phyloP scores from a whole-genome alignment of 2,329 filamentous ascomycete genomes.

The Colletotrichum trifolii region DNA sequence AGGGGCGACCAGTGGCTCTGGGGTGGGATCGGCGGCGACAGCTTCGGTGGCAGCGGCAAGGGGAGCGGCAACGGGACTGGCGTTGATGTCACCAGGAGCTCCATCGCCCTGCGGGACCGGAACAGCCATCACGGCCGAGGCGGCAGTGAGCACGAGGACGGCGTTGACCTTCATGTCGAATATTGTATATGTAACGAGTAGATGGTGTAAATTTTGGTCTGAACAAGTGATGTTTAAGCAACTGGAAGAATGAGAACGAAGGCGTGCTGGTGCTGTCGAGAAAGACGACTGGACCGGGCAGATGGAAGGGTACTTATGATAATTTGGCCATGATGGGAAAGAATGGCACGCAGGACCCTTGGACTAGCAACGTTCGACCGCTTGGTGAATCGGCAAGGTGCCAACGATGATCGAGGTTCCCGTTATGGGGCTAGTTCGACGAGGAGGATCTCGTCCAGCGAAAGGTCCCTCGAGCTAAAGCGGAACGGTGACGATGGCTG shows the following conservation, averaged over 20 bases:
- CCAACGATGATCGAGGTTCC: background rate
- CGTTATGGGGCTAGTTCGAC: background rate
- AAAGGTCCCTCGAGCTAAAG: constrained; percentile 6
- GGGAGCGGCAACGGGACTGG: too few species aligned
- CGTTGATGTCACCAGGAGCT: background rate
- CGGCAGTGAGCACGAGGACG: constrained; percentile 41
- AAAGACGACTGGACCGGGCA: background rate
- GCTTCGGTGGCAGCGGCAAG: too few species aligned
- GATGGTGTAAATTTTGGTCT: background rate
- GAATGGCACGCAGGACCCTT: background rate
- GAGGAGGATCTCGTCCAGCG: background rate
- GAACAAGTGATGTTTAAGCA: background rate
- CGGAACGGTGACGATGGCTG: constrained; percentile 14
- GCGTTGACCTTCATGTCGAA: constrained; percentile 46
- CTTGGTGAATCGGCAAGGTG: too few species aligned
- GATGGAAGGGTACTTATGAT: constrained; percentile 23
- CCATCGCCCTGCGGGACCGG: constrained; percentile 16
- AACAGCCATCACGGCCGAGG: constrained; percentile 39
- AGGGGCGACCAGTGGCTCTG: too few species aligned
- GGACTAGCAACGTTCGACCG: background rate
- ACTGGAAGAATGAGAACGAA: constrained; percentile 8
- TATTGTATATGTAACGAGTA: background rate
- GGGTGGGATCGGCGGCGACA: too few species aligned
- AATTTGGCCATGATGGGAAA: background rate
- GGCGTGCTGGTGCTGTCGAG: constrained; percentile 18